Conservation (phyloP, 352 stramenopile genomes). For the Stramenopiles sp. region DNA sequence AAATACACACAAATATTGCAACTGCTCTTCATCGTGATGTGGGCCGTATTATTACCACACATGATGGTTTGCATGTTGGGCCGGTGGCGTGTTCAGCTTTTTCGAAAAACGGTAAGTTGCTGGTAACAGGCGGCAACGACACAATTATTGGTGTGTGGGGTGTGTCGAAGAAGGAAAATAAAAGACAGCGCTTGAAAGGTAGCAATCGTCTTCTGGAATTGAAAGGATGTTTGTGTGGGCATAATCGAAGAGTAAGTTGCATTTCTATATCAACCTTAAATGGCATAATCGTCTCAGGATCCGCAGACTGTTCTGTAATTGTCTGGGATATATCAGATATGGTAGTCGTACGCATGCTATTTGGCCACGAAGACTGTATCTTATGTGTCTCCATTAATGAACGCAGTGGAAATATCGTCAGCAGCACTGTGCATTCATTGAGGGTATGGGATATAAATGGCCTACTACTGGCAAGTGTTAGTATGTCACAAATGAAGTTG, state of each 20-base stretch:
- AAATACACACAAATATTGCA: neutral
- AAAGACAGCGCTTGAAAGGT: neutral
- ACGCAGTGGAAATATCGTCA: slow-evolving; percentile 24
- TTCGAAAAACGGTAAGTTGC: neutral
- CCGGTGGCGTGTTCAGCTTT: neutral
- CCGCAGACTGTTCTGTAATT: neutral
- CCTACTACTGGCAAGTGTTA: slow-evolving; percentile 18
- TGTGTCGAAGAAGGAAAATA: neutral
- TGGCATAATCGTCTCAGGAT: neutral
- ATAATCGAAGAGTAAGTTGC: neutral
- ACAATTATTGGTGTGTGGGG: neutral
- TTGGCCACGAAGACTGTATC: slow-evolving; percentile 17
- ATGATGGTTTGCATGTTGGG: neutral
- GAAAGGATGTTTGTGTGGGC: neutral
- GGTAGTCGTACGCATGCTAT: slow-evolving; percentile 19
- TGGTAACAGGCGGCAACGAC: neutral
- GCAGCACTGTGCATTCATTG: slow-evolving; percentile 20
- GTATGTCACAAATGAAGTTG: neutral
- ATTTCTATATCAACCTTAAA: neutral
- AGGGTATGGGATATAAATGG: slow-evolving; percentile 28
- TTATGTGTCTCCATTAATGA: slow-evolving; percentile 25
- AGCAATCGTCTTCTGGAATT: neutral
- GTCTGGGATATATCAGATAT: neutral
- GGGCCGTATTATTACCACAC: neutral
- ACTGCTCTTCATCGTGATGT: neutral